Evolutionary conservation across 176 grass and related monocot species (phyloP), one percentile per base, ranked within the genome.

Genomic region (Carex littledalei): DNA sequence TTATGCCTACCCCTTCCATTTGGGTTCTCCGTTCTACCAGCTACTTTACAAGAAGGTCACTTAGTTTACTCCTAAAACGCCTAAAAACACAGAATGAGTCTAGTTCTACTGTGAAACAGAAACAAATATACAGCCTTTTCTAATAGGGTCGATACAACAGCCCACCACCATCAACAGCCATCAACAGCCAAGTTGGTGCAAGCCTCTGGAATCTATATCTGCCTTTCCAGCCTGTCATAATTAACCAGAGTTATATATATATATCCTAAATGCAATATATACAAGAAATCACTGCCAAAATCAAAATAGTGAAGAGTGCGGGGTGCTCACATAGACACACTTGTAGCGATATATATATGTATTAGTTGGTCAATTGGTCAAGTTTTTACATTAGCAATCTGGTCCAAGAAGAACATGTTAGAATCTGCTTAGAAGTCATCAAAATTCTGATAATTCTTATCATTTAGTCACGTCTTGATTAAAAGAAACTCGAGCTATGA

Each of bases 101-200:
- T 78, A 78, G 50, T 57, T 78, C 74, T 78, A 78, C 24, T 52
- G 71, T 52, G 26, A 78, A 78, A 78, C 41, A 69, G 81, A 83
- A 53, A 83, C 64, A 83, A 83, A 83, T 83, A 83, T 83, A 83
- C 81, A 83, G 63, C 69, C 81, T 78, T 57, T 78, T 78, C 74
- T 83, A 83, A 52, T 67, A 31, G 43, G 80, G 62, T 83, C 3
- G 60, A 83, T 67, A 83, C 64, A 67, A 10, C 13, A 66, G 64
- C 16, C 60, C 80, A 18, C 41, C 81, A 81, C 79, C 53, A 81
- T 20, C 78, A 35, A 62, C 16, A 80, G 24, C 78, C 54, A 80
- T 59, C 55, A 63, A 26, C 58, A 61, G 58, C 63, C 43, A 14
- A 83, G 45, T 83, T 63, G 41, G 39, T 67, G 22, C 81, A 82